phyloP scores from a whole-genome alignment of 2,329 filamentous ascomycete genomes.

The Fusarium abutilonis region DNA sequence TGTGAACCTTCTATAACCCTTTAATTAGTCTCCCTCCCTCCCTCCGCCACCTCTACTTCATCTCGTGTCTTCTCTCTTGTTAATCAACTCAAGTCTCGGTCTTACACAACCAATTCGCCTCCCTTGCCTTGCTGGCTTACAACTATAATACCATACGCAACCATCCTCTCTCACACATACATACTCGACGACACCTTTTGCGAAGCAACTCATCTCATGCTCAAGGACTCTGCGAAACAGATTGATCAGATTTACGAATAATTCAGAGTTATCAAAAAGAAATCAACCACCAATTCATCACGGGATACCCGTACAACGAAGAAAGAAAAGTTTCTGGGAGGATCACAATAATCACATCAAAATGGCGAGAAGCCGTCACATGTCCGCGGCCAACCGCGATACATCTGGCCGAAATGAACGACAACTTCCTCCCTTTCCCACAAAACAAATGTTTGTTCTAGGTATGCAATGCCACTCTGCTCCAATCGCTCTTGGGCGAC shows the following conservation, averaged over 20 bases:
- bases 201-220: conserved; percentile 21
- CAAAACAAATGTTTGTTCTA: conserved; percentile 62
- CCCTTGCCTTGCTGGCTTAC: conserved; percentile 2
- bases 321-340: conserved; percentile 16
- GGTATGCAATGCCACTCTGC: conserved; percentile 50
- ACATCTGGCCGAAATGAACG: conserved; percentile 37
- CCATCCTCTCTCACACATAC: background rate
- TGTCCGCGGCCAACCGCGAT: conserved; percentile 39
- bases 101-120: conserved; percentile 2
- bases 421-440: conserved; percentile 50
- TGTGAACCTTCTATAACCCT: conserved; percentile 43
- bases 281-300: background rate
- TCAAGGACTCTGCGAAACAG: conserved; percentile 9
- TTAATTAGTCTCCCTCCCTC: conserved; percentile 41
- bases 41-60: conserved; percentile 25
- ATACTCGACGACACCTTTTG: conserved; percentile 23
- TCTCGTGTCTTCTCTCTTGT: conserved; percentile 20
- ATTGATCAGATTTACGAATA: conserved; percentile 21
- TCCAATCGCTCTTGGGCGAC: background rate
- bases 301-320: conserved; percentile 7
- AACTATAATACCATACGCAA: background rate
- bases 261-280: background rate
- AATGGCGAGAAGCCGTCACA: conserved; percentile 47
- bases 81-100: conserved; percentile 13
- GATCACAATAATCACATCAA: conserved; percentile 20